Evolutionary conservation across 2,329 filamentous ascomycete species (phyloP).

Genomic region (Rachicladosporium sp.): DNA sequence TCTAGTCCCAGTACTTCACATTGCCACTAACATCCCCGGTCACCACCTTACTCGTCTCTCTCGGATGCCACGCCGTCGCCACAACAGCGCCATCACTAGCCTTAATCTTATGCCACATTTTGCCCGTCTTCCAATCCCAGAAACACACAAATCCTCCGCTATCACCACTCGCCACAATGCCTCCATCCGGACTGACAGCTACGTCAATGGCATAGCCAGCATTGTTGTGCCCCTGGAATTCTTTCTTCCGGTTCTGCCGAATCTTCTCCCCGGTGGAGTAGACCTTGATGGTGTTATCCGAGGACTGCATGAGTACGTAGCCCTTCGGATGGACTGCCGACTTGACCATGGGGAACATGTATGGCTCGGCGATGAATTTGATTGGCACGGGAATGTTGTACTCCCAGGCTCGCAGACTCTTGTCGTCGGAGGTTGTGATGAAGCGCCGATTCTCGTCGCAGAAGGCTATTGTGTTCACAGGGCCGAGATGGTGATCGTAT

Average conservation of each 20-base stretch:
- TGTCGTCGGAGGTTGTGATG: constrained; percentile 96
- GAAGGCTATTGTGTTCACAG: constrained; percentile 94
- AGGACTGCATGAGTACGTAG: constrained; percentile 85
- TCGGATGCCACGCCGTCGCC: constrained; percentile 91
- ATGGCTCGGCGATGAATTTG: constrained; percentile 93
- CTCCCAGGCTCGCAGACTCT: constrained; percentile 92
- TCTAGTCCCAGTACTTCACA: constrained; percentile 84
- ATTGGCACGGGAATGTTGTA: constrained; percentile 97
- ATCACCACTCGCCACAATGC: constrained; percentile 80
- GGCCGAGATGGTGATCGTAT: constrained; percentile 96
- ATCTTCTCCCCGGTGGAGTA: constrained; percentile 93
- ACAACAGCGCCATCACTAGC: constrained; percentile 72
- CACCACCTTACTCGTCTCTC: constrained; percentile 87
- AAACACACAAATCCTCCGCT: constrained; percentile 83
- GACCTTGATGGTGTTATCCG: constrained; percentile 93
- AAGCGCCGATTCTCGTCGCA: constrained; percentile 90
- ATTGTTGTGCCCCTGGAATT: constrained; percentile 89
- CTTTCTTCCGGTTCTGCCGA: constrained; percentile 94
- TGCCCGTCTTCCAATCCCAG: constrained; percentile 99
- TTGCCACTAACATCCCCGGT: constrained; percentile 81
- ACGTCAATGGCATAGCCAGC: constrained; percentile 88
- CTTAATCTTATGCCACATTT: constrained; percentile 95
- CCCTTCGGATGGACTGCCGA: constrained; percentile 80
- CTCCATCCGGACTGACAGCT: constrained; percentile 77
- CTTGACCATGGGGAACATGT: constrained; percentile 94